Percentiles rank a stretch among this genome's conserved stretches.
Conservation (phyloP, 495 filamentous ascomycete species). For the Penicillium riverlandense region DNA sequence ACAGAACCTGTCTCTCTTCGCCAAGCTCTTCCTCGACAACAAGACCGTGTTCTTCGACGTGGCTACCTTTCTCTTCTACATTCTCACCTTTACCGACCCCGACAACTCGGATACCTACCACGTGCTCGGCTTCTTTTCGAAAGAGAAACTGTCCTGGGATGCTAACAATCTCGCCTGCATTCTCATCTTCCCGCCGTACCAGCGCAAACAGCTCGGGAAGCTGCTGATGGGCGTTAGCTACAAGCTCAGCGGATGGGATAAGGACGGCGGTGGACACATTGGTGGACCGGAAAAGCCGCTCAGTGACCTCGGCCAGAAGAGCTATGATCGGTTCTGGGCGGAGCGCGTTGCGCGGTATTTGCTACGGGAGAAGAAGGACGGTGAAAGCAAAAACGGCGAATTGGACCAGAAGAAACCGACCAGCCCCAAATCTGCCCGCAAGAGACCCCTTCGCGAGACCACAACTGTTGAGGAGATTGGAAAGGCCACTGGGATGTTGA, state of each 20-base stretch:
- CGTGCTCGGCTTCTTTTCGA: constrained; percentile 93
- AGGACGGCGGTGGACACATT: constrained; percentile 49
- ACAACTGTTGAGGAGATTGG: constrained; percentile 52
- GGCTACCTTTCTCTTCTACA: constrained; percentile 89
- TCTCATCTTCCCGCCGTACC: constrained; percentile 91
- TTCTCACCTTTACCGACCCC: constrained; percentile 52
- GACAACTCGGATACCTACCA: constrained; percentile 28
- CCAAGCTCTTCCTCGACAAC: constrained; percentile 96
- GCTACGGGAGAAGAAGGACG: constrained; percentile 27
- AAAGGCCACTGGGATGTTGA: constrained; percentile 66
- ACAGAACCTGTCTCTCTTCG: constrained; percentile 92
- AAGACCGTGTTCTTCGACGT: constrained; percentile 99
- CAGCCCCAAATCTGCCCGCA: constrained; percentile 21
- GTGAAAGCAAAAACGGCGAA: constrained; percentile 18
- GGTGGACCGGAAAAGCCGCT: constrained; percentile 93
- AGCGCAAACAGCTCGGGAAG: constrained; percentile 79
- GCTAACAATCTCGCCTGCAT: constrained; percentile 98
- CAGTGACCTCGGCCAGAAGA: constrained; percentile 70
- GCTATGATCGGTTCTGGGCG: constrained; percentile 79
- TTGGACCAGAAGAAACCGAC: constrained; percentile 20
- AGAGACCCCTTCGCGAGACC: constrained; percentile 25
- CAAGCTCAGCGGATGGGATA: constrained; percentile 77
- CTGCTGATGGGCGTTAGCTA: constrained; percentile 91
- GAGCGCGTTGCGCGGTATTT: constrained; percentile 66
- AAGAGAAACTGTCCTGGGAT: constrained; percentile 98